Evolutionary conservation across 371 early-diverging fungal genomes (phyloP).

Genomic region (Lichtheimia corymbifera): DNA sequence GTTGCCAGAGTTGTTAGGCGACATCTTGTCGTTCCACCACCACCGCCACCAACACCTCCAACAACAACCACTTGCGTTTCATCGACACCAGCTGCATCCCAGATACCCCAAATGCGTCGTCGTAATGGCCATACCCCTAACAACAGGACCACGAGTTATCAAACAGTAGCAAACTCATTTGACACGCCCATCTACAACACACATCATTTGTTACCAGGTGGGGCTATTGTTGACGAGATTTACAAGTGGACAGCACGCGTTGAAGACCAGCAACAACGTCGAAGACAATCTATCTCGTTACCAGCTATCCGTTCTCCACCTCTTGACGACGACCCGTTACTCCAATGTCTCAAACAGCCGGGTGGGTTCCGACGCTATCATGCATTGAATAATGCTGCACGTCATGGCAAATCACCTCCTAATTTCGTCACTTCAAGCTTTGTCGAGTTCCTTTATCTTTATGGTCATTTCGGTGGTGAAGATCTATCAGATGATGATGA

Average conservation of each 20-base stretch:
- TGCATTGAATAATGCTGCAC: constrained; percentile 71
- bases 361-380: constrained; percentile 91
- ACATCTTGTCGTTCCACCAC: constrained; percentile 63
- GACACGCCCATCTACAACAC: constrained; percentile 33
- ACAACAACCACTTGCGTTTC: neutral
- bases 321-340: constrained; percentile 27
- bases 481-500: constrained; percentile 83
- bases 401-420: constrained; percentile 65
- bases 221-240: constrained; percentile 83
- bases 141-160: neutral
- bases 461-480: constrained; percentile 95
- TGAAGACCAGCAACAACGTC: constrained; percentile 51
- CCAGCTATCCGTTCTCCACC: constrained; percentile 38
- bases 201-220: constrained; percentile 62
- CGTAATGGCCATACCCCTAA: neutral
- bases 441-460: constrained; percentile 91
- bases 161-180: constrained; percentile 13
- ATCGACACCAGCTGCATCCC: constrained; percentile 5
- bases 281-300: constrained; percentile 50
- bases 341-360: constrained; percentile 62
- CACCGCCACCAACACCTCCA: constrained; percentile 6
- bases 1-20: constrained; percentile 73
- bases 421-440: constrained; percentile 84
- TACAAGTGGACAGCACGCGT: constrained; percentile 91
- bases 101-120: constrained; percentile 6